A percentile compares a stretch with the other conserved stretches of the same genome.
These are phyloP conservation scores for Poteriospumella lacustris DNA, from an alignment of 108 stramenopile genomes.

Conservation along the genomic window DNA sequence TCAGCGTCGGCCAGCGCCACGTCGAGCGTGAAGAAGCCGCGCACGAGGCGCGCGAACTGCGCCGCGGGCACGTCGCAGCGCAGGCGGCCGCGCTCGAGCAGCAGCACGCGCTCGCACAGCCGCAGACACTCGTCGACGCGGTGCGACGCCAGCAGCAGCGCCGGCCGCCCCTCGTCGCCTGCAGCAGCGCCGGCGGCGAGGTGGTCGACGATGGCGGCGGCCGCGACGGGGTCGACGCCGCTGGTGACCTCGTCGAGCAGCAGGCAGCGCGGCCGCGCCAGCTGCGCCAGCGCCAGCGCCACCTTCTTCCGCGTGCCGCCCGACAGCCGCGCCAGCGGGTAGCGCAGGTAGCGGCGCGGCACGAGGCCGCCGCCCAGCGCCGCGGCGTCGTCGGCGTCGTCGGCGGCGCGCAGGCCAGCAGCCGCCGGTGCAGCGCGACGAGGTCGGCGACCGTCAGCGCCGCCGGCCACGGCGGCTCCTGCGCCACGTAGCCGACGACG, in stretches of 20 bases:
- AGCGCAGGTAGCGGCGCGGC: background rate
- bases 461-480: background rate
- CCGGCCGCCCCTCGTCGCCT: background rate
- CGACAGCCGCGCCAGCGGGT: background rate
- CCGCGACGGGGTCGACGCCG: conserved; percentile 14
- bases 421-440: too few species aligned
- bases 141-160: conserved; percentile 6
- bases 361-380: background rate
- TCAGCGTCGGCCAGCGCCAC: too few species aligned
- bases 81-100: too few species aligned
- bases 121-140: conserved; percentile 8
- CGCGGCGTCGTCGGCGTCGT: background rate
- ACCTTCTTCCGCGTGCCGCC: conserved; percentile 13
- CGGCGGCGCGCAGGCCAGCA: background rate
- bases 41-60: too few species aligned
- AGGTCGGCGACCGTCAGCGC: background rate
- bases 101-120: background rate
- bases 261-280: background rate
- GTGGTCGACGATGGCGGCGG: background rate
- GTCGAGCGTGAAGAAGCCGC: too few species aligned
- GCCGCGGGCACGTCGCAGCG: too few species aligned
- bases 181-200: background rate
- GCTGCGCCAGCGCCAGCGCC: background rate
- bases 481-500: background rate
- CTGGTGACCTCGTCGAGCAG: conserved; percentile 14